Conservation (phyloP, 352 stramenopile species). For the Pythium volutum region DNA sequence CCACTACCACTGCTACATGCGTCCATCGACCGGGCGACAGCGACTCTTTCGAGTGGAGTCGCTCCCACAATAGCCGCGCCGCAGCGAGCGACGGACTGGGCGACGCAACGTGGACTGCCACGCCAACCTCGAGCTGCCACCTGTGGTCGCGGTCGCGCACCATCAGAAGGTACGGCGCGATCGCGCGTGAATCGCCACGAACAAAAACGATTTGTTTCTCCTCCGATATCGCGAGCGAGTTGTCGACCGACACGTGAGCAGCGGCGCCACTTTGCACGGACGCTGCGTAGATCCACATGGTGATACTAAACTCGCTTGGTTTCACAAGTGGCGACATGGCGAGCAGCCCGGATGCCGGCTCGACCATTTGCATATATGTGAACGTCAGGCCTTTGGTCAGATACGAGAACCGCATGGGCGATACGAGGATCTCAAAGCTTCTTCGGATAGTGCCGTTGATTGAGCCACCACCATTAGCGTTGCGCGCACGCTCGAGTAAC, state of each 20-base stretch:
- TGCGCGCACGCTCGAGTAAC: background rate
- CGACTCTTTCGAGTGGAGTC: constrained; percentile 70
- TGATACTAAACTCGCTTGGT: constrained; percentile 85
- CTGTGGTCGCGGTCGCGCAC: constrained; percentile 36
- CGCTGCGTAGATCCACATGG: constrained; percentile 75
- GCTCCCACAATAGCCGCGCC: constrained; percentile 37
- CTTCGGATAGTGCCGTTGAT: constrained; percentile 24
- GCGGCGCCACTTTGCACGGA: too few species aligned
- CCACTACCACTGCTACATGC: constrained; percentile 84
- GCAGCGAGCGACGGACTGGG: background rate
- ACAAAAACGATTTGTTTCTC: constrained; percentile 67
- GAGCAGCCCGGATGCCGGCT: constrained; percentile 12
- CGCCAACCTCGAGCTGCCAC: constrained; percentile 59
- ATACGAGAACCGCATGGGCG: constrained; percentile 51
- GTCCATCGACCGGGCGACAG: constrained; percentile 72
- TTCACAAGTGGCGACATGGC: constrained; percentile 63
- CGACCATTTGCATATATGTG: constrained; percentile 53
- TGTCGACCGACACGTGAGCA: background rate
- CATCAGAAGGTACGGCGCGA: constrained; percentile 60
- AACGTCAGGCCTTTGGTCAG: constrained; percentile 57
- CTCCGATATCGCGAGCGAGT: background rate
- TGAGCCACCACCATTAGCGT: background rate
- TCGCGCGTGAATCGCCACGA: constrained; percentile 57
- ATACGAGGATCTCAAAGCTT: constrained; percentile 74
- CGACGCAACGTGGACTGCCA: constrained; percentile 24